Evolutionary conservation across 768 basidiomycete genomes (phyloP), one percentile per base, ranked within the genome.

Genomic region (Postia placenta): DNA sequence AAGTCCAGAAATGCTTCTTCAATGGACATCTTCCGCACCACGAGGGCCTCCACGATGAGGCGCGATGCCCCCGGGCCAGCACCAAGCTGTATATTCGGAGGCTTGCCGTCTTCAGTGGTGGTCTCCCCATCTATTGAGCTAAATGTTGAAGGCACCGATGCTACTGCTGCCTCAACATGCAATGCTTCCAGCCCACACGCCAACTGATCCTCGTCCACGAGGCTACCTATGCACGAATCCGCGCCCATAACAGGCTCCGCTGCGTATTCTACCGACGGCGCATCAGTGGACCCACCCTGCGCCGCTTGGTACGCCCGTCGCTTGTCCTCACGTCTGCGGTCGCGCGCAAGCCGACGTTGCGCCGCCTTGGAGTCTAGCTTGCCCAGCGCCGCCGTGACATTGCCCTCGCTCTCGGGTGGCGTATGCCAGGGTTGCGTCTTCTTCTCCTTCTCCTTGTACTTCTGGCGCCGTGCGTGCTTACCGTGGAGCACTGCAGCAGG

Each of bases 1-100:
- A 91, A 88, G 60, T 90, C 87, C 47, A 90, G 61, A 62, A 81
- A 91, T 15, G 72, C 84, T 61, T 91, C 89, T 49, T 86, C 85
- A 2, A 83, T 58, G 15, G 83, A 81, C 67, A 90, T 70, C 64
- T 91, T 87, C 40, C 86, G 75, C 17, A 90, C 80, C 2, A 92
- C 82, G 25, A 92, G 72, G 2, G 80, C 89, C 62, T 92, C 88
- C 9, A 90, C 87, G 41, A 91, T 90, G 3, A 84, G 68, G n/a
- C 85, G 70, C 22, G 50, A 55, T 5, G 49, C 48, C 33, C 50
- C 44, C 5, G 54, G 39, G 11, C 5, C 47, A 43, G 46, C 42
- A 33, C 35, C 47, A 50, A 26, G 59, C 26, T 43, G 38, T 20
- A 27, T 33, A 4, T 27, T 33, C 24, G 22, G 30, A 41, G 36